Percentiles rank a stretch among this genome's conserved stretches.
These are phyloP conservation scores for Cruciata laevipes DNA, from an alignment of 257 asterid genomes.

Conservation along the genomic window DNA sequence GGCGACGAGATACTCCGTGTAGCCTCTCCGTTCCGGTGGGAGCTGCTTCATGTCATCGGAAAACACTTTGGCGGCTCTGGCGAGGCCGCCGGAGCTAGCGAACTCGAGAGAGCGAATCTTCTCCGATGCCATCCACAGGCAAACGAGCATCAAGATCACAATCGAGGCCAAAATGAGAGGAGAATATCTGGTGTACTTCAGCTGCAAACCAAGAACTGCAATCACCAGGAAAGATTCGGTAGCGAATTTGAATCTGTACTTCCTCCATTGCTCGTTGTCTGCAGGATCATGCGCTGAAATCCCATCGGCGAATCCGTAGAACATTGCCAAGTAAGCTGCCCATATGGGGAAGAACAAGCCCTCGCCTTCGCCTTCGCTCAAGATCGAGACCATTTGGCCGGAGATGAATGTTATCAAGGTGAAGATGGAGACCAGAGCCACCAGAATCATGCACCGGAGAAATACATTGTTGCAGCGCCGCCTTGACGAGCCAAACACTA, in stretches of 20 bases:
- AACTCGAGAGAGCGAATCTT: background rate
- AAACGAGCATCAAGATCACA: background rate
- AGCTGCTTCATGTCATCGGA: background rate
- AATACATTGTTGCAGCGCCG: background rate
- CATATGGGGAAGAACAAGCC: background rate
- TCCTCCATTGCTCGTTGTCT: slow-evolving; percentile 10
- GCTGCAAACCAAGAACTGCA: background rate
- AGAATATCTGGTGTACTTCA: background rate
- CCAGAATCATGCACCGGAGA: background rate
- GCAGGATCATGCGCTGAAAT: background rate
- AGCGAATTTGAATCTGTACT: background rate
- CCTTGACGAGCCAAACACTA: background rate
- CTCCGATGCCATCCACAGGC: background rate
- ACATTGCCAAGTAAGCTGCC: background rate
- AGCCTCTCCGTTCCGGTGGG: background rate
- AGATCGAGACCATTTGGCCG: background rate
- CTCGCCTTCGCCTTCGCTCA: no score
- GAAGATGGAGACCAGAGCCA: background rate
- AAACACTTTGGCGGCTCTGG: background rate
- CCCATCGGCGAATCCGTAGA: background rate
- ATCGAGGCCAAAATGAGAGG: background rate
- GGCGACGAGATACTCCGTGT: background rate
- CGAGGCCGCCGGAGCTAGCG: background rate
- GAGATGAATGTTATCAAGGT: background rate
- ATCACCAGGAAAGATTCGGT: background rate